A percentile compares a stretch with the other conserved stretches of the same genome.
Evolutionary conservation across 345 rosid genomes (phyloP).

Genomic region (Eucalyptus fibrosa): DNA sequence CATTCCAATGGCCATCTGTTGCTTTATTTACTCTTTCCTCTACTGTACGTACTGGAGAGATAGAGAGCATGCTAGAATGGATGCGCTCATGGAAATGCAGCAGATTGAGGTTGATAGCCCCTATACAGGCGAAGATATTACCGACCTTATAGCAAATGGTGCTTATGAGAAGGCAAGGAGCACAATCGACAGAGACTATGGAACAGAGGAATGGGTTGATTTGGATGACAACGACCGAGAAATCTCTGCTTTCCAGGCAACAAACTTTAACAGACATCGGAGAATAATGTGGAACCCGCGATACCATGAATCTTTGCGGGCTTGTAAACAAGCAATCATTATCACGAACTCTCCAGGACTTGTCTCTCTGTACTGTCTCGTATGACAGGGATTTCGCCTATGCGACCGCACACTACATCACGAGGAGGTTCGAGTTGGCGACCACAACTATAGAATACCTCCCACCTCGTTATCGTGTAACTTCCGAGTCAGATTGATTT

Average conservation of each 20-base stretch:
- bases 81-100: slow-evolving; percentile 48
- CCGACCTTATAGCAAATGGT: slow-evolving; percentile 1
- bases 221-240: background rate
- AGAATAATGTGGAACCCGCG: background rate
- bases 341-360: background rate
- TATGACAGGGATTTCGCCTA: background rate
- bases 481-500: background rate
- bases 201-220: slow-evolving; percentile 8
- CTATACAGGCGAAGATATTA: background rate
- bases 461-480: background rate
- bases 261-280: slow-evolving; percentile 13
- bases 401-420: background rate
- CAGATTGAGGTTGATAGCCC: background rate
- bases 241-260: slow-evolving; percentile 13
- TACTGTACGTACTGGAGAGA: slow-evolving; percentile 71
- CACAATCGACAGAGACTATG: slow-evolving; percentile 17
- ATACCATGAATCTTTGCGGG: background rate
- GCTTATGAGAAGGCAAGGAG: background rate
- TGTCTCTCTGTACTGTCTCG: background rate
- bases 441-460: background rate
- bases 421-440: background rate
- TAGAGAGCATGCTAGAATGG: slow-evolving; percentile 65
- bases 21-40: slow-evolving; percentile 63
- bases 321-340: background rate
- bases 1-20: slow-evolving; percentile 64